These are phyloP conservation scores for Cardamine resedifolia DNA, from an alignment of 345 rosid species.

Conservation along the genomic window DNA sequence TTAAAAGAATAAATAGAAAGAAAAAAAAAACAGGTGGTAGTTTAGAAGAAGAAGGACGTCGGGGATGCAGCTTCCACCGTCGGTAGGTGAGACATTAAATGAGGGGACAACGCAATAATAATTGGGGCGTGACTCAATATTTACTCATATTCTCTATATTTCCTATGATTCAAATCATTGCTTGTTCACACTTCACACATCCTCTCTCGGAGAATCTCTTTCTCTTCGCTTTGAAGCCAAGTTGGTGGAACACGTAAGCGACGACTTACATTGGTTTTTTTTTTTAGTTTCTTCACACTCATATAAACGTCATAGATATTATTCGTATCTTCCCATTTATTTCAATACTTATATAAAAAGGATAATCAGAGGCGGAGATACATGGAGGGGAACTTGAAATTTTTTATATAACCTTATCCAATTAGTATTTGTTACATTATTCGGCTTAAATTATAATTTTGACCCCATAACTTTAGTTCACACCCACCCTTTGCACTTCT, in stretches of 20 bases:
- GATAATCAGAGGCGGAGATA: too few species aligned
- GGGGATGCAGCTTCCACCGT: slow-evolving; percentile 30
- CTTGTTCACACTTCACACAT: slow-evolving; percentile 17
- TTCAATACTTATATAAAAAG: neutral
- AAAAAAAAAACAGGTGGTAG: slow-evolving; percentile 22
- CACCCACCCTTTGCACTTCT: too few species aligned
- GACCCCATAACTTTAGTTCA: too few species aligned
- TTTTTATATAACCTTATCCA: too few species aligned
- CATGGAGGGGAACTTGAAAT: too few species aligned
- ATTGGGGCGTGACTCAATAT: slow-evolving; percentile 28
- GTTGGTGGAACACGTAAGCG: slow-evolving; percentile 27
- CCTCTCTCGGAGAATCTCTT: neutral
- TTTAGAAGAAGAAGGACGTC: slow-evolving; percentile 24
- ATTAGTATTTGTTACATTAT: too few species aligned
- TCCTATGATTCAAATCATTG: slow-evolving; percentile 26
- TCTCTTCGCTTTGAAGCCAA: slow-evolving; percentile 34
- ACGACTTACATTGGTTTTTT: neutral
- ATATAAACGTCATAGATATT: neutral
- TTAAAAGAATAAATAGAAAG: neutral
- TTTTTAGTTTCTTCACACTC: neutral
- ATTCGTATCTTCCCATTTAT: slow-evolving; percentile 16
- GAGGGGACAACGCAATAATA: slow-evolving; percentile 25
- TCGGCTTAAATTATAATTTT: too few species aligned
- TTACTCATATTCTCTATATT: slow-evolving; percentile 16
- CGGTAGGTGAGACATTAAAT: slow-evolving; percentile 36